A percentile compares a stretch with the other conserved stretches of the same genome.
Evolutionary conservation across 192 early-diverging fungal genomes (phyloP).

Genomic region (Coemansia sp.): DNA sequence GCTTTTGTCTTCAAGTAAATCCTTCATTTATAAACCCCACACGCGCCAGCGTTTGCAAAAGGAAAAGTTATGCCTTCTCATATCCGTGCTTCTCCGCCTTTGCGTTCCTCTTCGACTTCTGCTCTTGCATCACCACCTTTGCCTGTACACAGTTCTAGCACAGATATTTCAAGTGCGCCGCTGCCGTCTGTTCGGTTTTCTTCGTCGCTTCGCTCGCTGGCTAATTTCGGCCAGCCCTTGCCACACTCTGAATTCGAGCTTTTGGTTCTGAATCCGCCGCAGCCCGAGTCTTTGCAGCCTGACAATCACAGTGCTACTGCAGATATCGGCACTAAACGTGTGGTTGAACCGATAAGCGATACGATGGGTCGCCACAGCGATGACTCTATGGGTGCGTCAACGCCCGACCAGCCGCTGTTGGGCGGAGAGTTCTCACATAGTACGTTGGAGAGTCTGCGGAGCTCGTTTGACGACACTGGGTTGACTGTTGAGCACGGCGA

Average conservation of each 20-base stretch:
- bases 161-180: background rate
- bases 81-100: conserved; percentile 4
- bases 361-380: conserved; percentile 12
- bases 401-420: conserved; percentile 54
- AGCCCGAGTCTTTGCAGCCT: background rate
- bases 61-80: conserved; percentile 7
- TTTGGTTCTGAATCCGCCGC: conserved; percentile 4
- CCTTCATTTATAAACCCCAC: background rate
- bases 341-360: background rate
- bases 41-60: background rate
- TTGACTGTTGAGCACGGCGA: conserved; percentile 17
- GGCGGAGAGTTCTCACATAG: conserved; percentile 6
- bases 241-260: conserved; percentile 17
- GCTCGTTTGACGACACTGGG: conserved; percentile 18
- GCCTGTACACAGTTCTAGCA: conserved; percentile 3
- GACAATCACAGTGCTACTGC: background rate
- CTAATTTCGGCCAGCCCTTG: background rate
- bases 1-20: background rate
- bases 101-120: conserved; percentile 14
- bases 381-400: conserved; percentile 15
- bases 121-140: conserved; percentile 11
- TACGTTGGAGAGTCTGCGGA: conserved; percentile 1
- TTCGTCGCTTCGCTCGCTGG: conserved; percentile 3
- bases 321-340: background rate
- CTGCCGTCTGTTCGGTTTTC: conserved; percentile 11